These are phyloP conservation scores for Ogataea haglerorum DNA, from an alignment of 805 yeast species.

Conservation along the genomic window DNA sequence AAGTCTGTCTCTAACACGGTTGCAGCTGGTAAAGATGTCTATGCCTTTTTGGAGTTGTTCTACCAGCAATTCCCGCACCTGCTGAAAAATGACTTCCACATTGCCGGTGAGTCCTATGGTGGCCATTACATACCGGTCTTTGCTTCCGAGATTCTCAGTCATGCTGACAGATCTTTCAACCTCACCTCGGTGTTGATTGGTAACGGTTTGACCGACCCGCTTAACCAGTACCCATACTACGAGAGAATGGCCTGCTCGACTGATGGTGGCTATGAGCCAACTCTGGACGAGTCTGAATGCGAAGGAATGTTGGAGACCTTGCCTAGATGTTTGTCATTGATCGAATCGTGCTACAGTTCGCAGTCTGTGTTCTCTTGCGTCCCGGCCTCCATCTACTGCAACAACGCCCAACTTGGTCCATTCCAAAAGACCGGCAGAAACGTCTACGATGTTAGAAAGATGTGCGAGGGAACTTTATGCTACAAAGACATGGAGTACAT, in stretches of 20 bases:
- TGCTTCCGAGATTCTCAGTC: slow-evolving; percentile 53
- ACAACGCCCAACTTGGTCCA: slow-evolving; percentile 58
- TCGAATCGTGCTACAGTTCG: slow-evolving; percentile 61
- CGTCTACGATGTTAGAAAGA: slow-evolving; percentile 59
- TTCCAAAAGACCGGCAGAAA: slow-evolving; percentile 57
- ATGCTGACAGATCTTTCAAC: slow-evolving; percentile 55
- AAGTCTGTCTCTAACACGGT: slow-evolving; percentile 60
- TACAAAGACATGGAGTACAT: slow-evolving; percentile 48
- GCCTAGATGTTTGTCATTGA: slow-evolving; percentile 62
- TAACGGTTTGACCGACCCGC: slow-evolving; percentile 86
- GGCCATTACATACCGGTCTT: slow-evolving; percentile 79
- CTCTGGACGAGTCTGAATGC: slow-evolving; percentile 68
- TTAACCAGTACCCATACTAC: slow-evolving; percentile 72
- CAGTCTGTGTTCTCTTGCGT: slow-evolving; percentile 57
- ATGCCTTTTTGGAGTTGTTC: slow-evolving; percentile 77
- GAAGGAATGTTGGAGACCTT: slow-evolving; percentile 55
- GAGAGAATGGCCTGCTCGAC: slow-evolving; percentile 93
- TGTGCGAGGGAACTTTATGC: slow-evolving; percentile 52
- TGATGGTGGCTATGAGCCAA: slow-evolving; percentile 74
- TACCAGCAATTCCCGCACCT: slow-evolving; percentile 80
- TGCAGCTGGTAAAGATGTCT: slow-evolving; percentile 86
- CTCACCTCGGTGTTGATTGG: slow-evolving; percentile 83
- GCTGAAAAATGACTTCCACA: slow-evolving; percentile 57
- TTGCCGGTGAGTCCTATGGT: slow-evolving; percentile 82
- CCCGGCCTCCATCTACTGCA: slow-evolving; percentile 62